Percentiles rank a stretch among this genome's conserved stretches.
Conservation (phyloP, 2,329 filamentous ascomycete genomes). For the Chrysoporthe puriensis region DNA sequence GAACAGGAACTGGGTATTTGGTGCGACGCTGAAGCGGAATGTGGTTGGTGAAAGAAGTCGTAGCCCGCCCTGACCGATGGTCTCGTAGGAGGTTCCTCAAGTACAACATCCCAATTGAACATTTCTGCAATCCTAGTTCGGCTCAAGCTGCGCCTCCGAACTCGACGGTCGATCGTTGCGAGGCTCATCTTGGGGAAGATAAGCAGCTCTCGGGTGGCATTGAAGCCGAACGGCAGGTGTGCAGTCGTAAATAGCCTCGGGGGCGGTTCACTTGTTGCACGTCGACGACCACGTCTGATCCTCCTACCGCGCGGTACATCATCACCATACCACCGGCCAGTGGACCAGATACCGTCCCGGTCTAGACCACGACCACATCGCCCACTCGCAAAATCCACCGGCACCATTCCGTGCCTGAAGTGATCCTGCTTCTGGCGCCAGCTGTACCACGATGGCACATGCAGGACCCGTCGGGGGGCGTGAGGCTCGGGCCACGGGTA, state of each 20-base stretch:
- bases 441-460: conserved; percentile 5
- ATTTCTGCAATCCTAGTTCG: conserved; percentile 41
- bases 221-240: conserved; percentile 30
- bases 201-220: conserved; percentile 38
- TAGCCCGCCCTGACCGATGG: neutral
- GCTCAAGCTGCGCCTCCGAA: conserved; percentile 42
- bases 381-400: conserved; percentile 21
- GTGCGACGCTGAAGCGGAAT: too few relatives aligned
- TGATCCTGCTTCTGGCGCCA: conserved; percentile 6
- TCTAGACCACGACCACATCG: conserved; percentile 12
- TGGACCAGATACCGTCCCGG: conserved; percentile 22
- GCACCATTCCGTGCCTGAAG: neutral
- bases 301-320: conserved; percentile 10
- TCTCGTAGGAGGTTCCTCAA: neutral
- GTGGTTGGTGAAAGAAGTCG: too few relatives aligned
- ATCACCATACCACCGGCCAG: conserved; percentile 4
- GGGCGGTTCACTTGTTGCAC: conserved; percentile 25
- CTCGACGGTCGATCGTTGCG: conserved; percentile 38
- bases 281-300: conserved; percentile 11
- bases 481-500: conserved; percentile 19
- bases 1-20: too few relatives aligned
- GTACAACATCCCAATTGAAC: conserved; percentile 36
- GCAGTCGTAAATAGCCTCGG: conserved; percentile 30
- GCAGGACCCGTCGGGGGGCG: conserved; percentile 12
- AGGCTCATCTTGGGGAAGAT: conserved; percentile 39